Base-by-base conservation (phyloP, 208 protist species). In the Wallacemonas rigidus region DNA sequence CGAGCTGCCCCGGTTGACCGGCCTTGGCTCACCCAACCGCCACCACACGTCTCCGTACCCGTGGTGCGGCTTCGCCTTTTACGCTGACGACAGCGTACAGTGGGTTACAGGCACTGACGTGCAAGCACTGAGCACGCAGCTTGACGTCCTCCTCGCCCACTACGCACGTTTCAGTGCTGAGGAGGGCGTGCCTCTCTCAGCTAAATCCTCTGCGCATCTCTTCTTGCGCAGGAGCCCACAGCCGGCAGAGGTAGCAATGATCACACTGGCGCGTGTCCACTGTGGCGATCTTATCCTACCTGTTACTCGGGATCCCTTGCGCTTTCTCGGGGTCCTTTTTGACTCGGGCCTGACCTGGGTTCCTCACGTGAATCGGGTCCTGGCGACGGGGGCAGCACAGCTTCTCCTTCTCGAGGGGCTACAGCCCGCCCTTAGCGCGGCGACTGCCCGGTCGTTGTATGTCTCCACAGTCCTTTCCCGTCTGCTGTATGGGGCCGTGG, bases 401-500 rank as follows among this genome's bases (percentile, higher is more conserved):
- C 48, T 53, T 53, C 48, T 53, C 48, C 48, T 53, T 53, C 48
- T 53, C 14, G 48, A 53, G 48, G 48, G 48, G 9, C 48, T 53
- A 8, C 48, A 53, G 48, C 48, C 48, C 8, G 48, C 48, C 48
- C 48, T 53, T 14, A 53, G 48, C 14, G 48, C 48, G 48, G 48
- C 48, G 9, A 53, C 48, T 14, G 48, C 48, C 48, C 8, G 48
- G 48, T 53, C 48, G 48, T 14, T 53, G 8, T 53, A 53, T 14
- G 48, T 14, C 8, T 53, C 48, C 48, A 53, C 48, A n/a, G 48
- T 53, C 14, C 48, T 53, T 8, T 53, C 48, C 48, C 48, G 48
- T 14, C 48, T 53, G 14, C 8, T 53, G 48, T 53, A 14, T 14
- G 48, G 48, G 48, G 48, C 48, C 69, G 43, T 87, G 39, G 74